A percentile compares a stretch with the other conserved stretches of the same genome.
phyloP scores from a whole-genome alignment of 768 basidiomycete species.

The Punctularia strigosozonata region DNA sequence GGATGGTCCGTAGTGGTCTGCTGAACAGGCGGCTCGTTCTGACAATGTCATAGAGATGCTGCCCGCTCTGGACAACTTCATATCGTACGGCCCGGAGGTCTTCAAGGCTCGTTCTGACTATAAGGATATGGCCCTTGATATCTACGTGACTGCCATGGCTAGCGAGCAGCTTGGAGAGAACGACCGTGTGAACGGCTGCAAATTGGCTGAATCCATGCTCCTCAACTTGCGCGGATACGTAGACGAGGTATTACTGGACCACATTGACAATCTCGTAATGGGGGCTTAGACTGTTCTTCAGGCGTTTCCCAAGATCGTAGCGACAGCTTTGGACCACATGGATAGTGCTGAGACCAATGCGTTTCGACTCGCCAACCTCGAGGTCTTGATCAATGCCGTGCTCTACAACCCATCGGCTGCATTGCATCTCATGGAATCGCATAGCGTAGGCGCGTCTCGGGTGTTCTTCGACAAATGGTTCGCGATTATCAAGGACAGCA shows the following conservation, averaged over 20 bases:
- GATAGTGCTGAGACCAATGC: conserved; percentile 51
- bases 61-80: conserved; percentile 78
- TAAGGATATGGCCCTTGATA: conserved; percentile 69
- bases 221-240: conserved; percentile 68
- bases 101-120: conserved; percentile 69
- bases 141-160: conserved; percentile 66
- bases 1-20: conserved; percentile 41
- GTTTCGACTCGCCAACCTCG: conserved; percentile 67
- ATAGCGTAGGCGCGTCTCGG: conserved; percentile 47
- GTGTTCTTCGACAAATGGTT: conserved; percentile 86
- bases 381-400: conserved; percentile 73
- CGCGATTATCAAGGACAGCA: conserved; percentile 45
- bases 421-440: conserved; percentile 60
- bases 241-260: conserved; percentile 45
- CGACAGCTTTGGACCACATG: conserved; percentile 44
- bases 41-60: conserved; percentile 59
- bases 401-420: conserved; percentile 76
- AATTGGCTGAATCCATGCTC: conserved; percentile 72
- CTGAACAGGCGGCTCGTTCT: conserved; percentile 12
- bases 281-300: conserved; percentile 13
- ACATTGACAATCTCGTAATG: background rate
- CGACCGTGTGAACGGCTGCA: conserved; percentile 76
- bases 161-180: conserved; percentile 68
- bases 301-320: conserved; percentile 56
- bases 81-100: conserved; percentile 70